These are phyloP conservation scores for Fusarium stilboides DNA, from an alignment of 2,329 filamentous ascomycete species.

Conservation along the genomic window DNA sequence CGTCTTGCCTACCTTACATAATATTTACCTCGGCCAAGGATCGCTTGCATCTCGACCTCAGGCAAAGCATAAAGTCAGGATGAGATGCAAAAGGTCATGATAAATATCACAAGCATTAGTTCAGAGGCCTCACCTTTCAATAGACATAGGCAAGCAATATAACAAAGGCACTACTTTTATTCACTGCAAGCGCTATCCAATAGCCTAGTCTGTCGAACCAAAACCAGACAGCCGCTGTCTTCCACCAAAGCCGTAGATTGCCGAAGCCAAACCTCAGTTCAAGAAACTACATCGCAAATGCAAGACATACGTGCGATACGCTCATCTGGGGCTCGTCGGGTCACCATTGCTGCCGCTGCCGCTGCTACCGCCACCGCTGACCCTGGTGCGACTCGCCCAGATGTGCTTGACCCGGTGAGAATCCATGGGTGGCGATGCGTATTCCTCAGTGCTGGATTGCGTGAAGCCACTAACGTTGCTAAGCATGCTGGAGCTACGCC, in stretches of 20 bases:
- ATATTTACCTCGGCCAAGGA: no score
- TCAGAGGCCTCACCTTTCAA: neutral
- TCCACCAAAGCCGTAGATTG: slow-evolving; percentile 13
- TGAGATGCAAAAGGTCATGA: neutral
- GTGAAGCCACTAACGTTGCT: slow-evolving; percentile 78
- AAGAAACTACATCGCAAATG: slow-evolving; percentile 5
- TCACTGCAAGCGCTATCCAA: slow-evolving; percentile 49
- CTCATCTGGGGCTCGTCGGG: slow-evolving; percentile 63
- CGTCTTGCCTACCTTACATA: no score
- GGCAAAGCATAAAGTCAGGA: neutral
- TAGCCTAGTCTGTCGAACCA: slow-evolving; percentile 32
- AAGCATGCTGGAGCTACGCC: slow-evolving; percentile 77
- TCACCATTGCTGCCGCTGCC: slow-evolving; percentile 67
- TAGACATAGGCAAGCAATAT: slow-evolving; percentile 6
- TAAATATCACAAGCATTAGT: neutral
- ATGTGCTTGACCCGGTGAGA: slow-evolving; percentile 41
- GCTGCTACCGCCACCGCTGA: slow-evolving; percentile 61
- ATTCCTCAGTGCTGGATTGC: slow-evolving; percentile 70
- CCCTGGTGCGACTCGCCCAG: slow-evolving; percentile 48
- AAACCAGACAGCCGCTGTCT: slow-evolving; percentile 34
- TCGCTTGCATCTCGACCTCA: neutral
- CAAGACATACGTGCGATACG: neutral
- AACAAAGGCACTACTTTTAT: slow-evolving; percentile 52
- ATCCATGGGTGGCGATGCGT: slow-evolving; percentile 48
- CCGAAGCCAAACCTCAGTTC: neutral